Base-by-base conservation (phyloP, 345 rosid genomes). In the Lepidium sativum region DNA sequence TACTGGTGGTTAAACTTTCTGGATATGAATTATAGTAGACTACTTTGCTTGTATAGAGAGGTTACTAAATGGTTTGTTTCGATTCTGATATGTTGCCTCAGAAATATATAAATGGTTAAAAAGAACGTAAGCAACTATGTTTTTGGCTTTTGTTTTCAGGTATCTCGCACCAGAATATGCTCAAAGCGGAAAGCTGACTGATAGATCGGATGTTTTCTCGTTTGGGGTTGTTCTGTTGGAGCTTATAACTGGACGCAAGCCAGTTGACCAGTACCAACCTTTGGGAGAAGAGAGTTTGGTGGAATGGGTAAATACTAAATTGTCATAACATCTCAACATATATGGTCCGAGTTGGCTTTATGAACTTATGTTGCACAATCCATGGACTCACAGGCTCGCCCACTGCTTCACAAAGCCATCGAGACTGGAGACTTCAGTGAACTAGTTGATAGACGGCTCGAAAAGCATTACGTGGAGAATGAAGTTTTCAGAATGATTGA, bases 101-200 rank as follows among this genome's bases (percentile, higher is more conserved):
- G 35, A 8, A 34, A n/a, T 25, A 49, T 47, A 15, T 25, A 56
- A 38, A 18, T 16, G 35, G 7, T 58, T n/a, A 6, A 45, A 23
- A 37, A 23, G 40, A 31, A 18, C 38, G 14, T 47, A 2, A 49
- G 32, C 7, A 2, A 11, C 16, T 8, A 49, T 11, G 48, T 59
- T 32, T 18, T n/a, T 59, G 62, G 17, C 17, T 44, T 61, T 55
- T 60, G 50, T 25, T 76, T 74, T 64, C 78, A 95, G 99, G 80
- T 94, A 94, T 67, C 15, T 94, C 42, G 99, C 99, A 57, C 97
- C 99, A 21, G 99, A 90, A 76, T 91, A 95, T 75, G 99, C 99
- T 51, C 80, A 87, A 14, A 95, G 97, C 38, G 99, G 99, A 56
- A 95, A 95, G 65, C 67, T 95, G 72, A 91, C 96, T 1, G 97